Conservation (phyloP, 371 early-diverging fungal species). For the Haplosporangium sp. region DNA sequence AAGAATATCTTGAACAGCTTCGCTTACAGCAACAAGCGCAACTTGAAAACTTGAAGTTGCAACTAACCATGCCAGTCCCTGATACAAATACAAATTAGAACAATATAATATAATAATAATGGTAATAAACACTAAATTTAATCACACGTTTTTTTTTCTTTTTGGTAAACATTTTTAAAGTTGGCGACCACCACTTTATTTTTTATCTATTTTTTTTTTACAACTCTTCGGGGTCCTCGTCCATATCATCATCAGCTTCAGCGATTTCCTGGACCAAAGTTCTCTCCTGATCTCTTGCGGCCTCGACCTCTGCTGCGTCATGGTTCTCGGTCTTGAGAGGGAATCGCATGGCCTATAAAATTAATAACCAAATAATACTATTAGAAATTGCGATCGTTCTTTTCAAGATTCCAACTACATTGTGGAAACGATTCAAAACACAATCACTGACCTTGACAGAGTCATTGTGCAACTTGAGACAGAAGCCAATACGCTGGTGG, state of each 20-base stretch:
- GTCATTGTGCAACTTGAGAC: slow-evolving; percentile 95
- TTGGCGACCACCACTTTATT: no score
- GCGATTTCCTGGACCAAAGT: slow-evolving; percentile 93
- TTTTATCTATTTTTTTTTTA: slow-evolving; percentile 5
- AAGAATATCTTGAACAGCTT: no score
- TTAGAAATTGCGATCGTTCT: background rate
- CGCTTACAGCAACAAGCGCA: no score
- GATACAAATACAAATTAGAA: no score
- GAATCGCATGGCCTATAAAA: slow-evolving; percentile 90
- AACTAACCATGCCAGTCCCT: no score
- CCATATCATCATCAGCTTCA: slow-evolving; percentile 86
- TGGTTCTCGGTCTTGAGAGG: slow-evolving; percentile 83
- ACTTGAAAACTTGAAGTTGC: no score
- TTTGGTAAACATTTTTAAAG: no score
- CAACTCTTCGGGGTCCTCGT: slow-evolving; percentile 68
- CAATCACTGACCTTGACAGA: slow-evolving; percentile 78
- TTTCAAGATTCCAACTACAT: no score
- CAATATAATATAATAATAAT: no score
- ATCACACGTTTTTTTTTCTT: no score
- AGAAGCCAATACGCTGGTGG: slow-evolving; percentile 95
- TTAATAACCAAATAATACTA: background rate
- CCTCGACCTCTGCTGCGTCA: slow-evolving; percentile 88
- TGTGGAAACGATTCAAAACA: no score
- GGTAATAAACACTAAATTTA: no score
- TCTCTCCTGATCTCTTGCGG: slow-evolving; percentile 90